Conservation (phyloP, 1,139 yeast species). For the Diutina ranongensis region DNA sequence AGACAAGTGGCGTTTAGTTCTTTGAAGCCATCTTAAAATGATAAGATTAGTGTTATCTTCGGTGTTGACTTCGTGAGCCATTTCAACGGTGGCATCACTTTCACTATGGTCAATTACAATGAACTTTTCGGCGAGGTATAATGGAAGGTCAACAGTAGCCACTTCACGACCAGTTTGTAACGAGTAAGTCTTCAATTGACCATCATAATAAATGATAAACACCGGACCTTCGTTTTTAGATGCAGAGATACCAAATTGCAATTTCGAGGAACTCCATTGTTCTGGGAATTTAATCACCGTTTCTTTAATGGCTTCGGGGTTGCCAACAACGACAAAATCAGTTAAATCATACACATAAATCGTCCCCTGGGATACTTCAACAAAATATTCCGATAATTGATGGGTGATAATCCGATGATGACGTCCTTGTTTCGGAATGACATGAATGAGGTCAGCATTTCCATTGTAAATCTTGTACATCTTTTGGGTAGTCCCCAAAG, state of each 20-base stretch:
- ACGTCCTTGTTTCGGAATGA: background rate
- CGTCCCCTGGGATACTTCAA: background rate
- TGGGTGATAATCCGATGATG: background rate
- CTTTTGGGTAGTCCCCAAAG: background rate
- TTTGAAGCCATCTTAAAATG: conserved; percentile 19
- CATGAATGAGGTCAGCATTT: background rate
- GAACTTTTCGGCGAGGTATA: background rate
- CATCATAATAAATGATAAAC: background rate
- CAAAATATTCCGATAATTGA: background rate
- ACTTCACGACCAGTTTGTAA: background rate
- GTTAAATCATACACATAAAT: conserved; percentile 14
- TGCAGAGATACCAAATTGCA: background rate
- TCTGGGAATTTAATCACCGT: background rate
- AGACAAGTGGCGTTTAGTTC: conserved; percentile 16
- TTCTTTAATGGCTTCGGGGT: conserved; percentile 12
- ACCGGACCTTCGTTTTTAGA: background rate
- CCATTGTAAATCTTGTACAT: background rate
- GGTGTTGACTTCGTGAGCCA: conserved; percentile 21
- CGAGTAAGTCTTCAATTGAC: background rate
- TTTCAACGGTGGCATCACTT: conserved; percentile 17
- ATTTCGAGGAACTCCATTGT: no score
- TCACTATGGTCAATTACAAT: conserved; percentile 22
- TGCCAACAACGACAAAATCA: conserved; percentile 17
- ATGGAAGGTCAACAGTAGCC: background rate
- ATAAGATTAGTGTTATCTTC: conserved; percentile 17